Conservation (phyloP, 2,329 filamentous ascomycete species). For the Xylaria sp. region DNA sequence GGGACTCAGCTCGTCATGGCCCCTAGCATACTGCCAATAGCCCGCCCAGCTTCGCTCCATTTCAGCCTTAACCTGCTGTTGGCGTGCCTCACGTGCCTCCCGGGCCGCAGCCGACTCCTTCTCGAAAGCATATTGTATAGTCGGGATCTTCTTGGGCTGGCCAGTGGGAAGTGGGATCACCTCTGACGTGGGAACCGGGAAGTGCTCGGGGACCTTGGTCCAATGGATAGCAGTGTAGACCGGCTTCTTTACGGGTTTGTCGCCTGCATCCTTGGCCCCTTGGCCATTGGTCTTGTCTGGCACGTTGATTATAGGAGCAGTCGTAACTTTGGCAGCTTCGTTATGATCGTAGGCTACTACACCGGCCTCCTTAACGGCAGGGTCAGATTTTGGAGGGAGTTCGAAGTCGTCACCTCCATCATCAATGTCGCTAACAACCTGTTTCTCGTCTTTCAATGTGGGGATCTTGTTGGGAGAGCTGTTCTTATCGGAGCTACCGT, state of each 20-base stretch:
- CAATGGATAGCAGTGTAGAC: conserved; percentile 63
- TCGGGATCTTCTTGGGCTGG: conserved; percentile 71
- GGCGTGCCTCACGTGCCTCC: conserved; percentile 67
- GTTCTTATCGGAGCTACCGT: conserved; percentile 27
- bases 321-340: conserved; percentile 34
- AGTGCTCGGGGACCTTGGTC: conserved; percentile 75
- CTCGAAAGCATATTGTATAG: conserved; percentile 76
- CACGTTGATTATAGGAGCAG: conserved; percentile 36
- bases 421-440: conserved; percentile 8
- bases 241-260: conserved; percentile 29
- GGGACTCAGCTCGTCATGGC: conserved; percentile 84
- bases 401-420: conserved; percentile 26
- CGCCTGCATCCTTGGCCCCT: conserved; percentile 35
- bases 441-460: conserved; percentile 30
- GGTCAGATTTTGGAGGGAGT: conserved; percentile 23
- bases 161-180: conserved; percentile 79
- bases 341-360: conserved; percentile 37
- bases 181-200: conserved; percentile 73
- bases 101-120: conserved; percentile 66
- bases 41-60: conserved; percentile 81
- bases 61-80: conserved; percentile 71
- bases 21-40: conserved; percentile 81
- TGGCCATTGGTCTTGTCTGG: conserved; percentile 40
- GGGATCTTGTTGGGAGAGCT: conserved; percentile 32
- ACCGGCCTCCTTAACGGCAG: conserved; percentile 20